Base-by-base conservation (phyloP, 2,329 filamentous ascomycete species). In the Penicillium sclerotiorum region DNA sequence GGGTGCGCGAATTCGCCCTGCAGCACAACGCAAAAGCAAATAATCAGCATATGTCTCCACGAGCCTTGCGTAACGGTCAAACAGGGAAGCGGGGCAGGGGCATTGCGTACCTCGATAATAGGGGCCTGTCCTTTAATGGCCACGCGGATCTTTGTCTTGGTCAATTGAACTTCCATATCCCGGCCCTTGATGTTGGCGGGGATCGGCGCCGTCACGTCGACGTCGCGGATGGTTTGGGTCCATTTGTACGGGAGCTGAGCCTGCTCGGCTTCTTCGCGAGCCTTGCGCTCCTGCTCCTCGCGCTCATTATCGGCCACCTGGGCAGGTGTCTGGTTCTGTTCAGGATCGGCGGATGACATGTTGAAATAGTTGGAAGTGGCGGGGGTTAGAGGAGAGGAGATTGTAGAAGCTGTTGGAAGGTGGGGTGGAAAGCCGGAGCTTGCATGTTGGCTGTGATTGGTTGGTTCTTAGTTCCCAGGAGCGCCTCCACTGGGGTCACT, bases 221-320 rank as follows among this genome's bases (percentile, higher is more conserved):
- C 77, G 67, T 97, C 94, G 61, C 80, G 81, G 69, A 99, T 96
- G 20, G 88, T 92, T 76, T 99, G 94, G 9, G 83, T 88, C 94
- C 94, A 99, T 77, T 95, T 94, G 85, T 99, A 99, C 1, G 94
- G 94, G 35, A 99, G 85, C 20, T 87, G 83, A 35, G 86, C 88
- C 78, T 99, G 94, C 76, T 99, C 94, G 63, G 86, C 88, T 49
- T 82, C 79, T 76, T 99, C 91, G 69, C 87, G 86, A 55, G 84
- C 86, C 64, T 80, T 80, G 58, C 77, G 78, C 61, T 82, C 82
- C 56, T 76, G 77, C 63, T 86, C 82, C 58, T 78, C 73, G 55
- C 71, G 74, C 51, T 79, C 76, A 53, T 79, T 81, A 65, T 82
- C 78, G 49, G 77, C 65, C 27, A 62, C 15, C 20, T 72, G 68